Percentiles rank a stretch among this genome's conserved stretches.
Conservation (phyloP, 78 protist genomes). For the slime mould (Dictyostelium discoideum) region DNA sequence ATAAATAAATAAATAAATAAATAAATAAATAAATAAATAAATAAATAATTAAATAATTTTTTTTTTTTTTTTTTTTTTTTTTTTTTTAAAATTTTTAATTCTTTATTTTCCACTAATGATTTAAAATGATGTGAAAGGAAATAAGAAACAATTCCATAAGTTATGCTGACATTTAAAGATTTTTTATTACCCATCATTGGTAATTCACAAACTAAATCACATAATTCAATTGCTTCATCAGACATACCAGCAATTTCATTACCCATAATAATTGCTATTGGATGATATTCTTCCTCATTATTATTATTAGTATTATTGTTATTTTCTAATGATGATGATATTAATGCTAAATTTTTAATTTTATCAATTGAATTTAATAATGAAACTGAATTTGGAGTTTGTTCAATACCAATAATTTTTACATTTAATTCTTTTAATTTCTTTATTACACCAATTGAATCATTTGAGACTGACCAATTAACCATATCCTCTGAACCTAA, state of each 20-base stretch:
- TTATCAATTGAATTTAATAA: not conserved
- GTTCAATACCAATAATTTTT: conserved; percentile 52
- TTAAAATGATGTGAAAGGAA: conserved; percentile 20
- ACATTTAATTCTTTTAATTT: conserved; percentile 26
- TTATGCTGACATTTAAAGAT: conserved; percentile 28
- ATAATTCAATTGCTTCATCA: conserved; percentile 22
- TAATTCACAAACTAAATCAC: conserved; percentile 63
- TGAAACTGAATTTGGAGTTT: not conserved
- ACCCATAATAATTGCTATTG: conserved; percentile 43
- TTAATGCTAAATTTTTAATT: not conserved
- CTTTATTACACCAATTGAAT: conserved; percentile 6
- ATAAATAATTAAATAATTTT: no score
- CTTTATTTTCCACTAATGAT: not conserved
- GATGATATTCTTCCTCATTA: not conserved
- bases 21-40: no score
- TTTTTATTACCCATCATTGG: conserved; percentile 49
- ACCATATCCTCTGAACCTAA: conserved; percentile 42
- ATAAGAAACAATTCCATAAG: conserved; percentile 63
- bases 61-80: not conserved
- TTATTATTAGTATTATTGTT: not conserved
- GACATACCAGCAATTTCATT: conserved; percentile 59
- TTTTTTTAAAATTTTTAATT: not conserved
- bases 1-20: no score
- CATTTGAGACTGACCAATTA: conserved; percentile 1
- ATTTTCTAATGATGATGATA: not conserved